These are phyloP conservation scores for Xerocomus brunneocitrinus DNA, from an alignment of 768 basidiomycete genomes.

Conservation along the genomic window DNA sequence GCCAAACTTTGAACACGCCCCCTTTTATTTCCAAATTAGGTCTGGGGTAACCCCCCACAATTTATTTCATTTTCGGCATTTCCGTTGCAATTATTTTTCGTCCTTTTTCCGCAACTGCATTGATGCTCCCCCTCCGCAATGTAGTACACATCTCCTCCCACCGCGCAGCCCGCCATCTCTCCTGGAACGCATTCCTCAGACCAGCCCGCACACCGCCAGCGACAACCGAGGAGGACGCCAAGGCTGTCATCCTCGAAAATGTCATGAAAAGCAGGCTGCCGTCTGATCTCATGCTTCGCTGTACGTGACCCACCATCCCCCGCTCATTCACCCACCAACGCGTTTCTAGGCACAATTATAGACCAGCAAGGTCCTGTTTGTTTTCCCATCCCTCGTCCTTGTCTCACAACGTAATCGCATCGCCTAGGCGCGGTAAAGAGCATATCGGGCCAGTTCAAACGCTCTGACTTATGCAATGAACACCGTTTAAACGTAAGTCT, in stretches of 20 bases:
- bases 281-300: conserved; percentile 85
- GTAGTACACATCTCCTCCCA: conserved; percentile 22
- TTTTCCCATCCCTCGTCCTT: conserved; percentile 8
- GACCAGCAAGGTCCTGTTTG: conserved; percentile 69
- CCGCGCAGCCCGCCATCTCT: conserved; percentile 9
- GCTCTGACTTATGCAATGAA: conserved; percentile 81
- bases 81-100: conserved; percentile 18
- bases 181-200: conserved; percentile 27
- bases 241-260: conserved; percentile 73
- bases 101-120: conserved; percentile 19
- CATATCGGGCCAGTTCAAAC: conserved; percentile 86
- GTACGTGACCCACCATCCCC: conserved; percentile 45
- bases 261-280: conserved; percentile 86
- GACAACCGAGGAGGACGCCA: conserved; percentile 62
- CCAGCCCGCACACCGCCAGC: conserved; percentile 14
- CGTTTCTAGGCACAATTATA: conserved; percentile 69
- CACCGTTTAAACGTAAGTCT: conserved; percentile 82
- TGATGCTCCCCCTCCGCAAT: conserved; percentile 37
- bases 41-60: conserved; percentile 16
- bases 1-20: conserved; percentile 3
- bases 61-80: conserved; percentile 17
- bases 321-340: conserved; percentile 11
- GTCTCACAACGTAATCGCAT: conserved; percentile 26
- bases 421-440: conserved; percentile 75
- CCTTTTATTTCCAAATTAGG: conserved; percentile 8